Base-by-base conservation (phyloP, 2,329 filamentous ascomycete genomes). In the Hypoxylon rubiginosum region DNA sequence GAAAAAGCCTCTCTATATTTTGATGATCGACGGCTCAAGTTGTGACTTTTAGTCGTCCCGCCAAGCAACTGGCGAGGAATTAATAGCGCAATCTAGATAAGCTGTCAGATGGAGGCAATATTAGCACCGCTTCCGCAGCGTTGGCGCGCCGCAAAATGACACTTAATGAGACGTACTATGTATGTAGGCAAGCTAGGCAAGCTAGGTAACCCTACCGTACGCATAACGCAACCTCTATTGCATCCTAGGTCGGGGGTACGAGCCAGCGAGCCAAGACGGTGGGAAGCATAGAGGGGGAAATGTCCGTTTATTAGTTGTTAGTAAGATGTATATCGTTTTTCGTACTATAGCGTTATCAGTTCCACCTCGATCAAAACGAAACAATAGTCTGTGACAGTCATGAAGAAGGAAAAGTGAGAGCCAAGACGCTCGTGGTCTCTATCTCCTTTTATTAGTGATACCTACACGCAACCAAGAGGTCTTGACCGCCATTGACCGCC, bases 81-180 rank as follows among this genome's bases (percentile, higher is more conserved):
- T 68, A 70, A 70, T 70, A 66, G 67, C 67, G 67, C 67, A 70
- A 66, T 70, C 67, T 70, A 70, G 65, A 68, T 70, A 65, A 63
- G 65, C 55, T 61, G 61, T 63, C 56, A 69, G 67, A 67, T 69
- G 53, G 53, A 63, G 39, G 36, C 43, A 62, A 54, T 62, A 57
- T 56, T 69, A 67, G 55, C 43, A 60, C 58, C 32, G 54, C 61
- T 58, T 50, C 64, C 59, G 56, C 30, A 59, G 51, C 34, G 64
- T 65, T 69, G 67, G 67, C 58, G 64, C 58, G 34, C 34, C 34
- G 34, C 15, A 39, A 39, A 39, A n/a, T 39, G 34, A 11, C 52
- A 51, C 58, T 67, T 43, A 13, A 69, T 34, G 54, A 54, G 52
- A 66, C 59, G n/a, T n/a, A n/a, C n/a, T n/a, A n/a, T n/a, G n/a